Percentiles rank a stretch among this genome's conserved stretches.
phyloP scores from a whole-genome alignment of 495 filamentous ascomycete species.

The Xylaria nigripes region DNA sequence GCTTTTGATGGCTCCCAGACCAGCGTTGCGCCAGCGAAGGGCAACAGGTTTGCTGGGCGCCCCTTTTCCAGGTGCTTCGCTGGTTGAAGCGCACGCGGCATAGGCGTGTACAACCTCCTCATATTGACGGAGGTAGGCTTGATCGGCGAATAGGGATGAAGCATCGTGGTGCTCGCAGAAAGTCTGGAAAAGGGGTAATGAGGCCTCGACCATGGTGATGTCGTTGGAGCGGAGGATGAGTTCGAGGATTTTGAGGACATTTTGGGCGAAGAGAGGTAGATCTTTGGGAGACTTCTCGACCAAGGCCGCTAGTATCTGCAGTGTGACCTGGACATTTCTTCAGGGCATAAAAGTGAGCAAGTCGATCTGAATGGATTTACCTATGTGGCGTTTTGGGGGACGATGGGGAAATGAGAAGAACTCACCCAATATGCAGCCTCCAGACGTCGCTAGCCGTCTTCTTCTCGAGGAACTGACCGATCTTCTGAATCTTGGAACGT shows the following conservation, averaged over 20 bases:
- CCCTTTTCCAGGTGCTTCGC: slow-evolving; percentile 37
- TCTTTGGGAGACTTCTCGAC: slow-evolving; percentile 89
- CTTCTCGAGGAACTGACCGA: slow-evolving; percentile 84
- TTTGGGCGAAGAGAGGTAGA: slow-evolving; percentile 74
- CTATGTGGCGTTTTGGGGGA: background rate
- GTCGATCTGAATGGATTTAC: background rate
- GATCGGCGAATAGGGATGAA: slow-evolving; percentile 67
- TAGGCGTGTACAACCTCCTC: slow-evolving; percentile 69
- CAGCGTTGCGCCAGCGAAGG: slow-evolving; percentile 76
- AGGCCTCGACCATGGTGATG: slow-evolving; percentile 83
- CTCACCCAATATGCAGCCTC: slow-evolving; percentile 70
- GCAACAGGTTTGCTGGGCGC: slow-evolving; percentile 60
- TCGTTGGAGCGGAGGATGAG: slow-evolving; percentile 71
- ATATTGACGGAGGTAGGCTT: slow-evolving; percentile 74
- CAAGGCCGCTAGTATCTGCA: slow-evolving; percentile 77
- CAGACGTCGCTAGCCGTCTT: slow-evolving; percentile 82
- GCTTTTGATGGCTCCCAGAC: slow-evolving; percentile 68
- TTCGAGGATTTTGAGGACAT: slow-evolving; percentile 69
- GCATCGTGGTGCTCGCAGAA: slow-evolving; percentile 78
- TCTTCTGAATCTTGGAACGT: slow-evolving; percentile 87
- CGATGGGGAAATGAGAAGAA: slow-evolving; percentile 10
- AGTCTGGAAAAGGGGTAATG: slow-evolving; percentile 69
- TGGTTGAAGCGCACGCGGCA: slow-evolving; percentile 64
- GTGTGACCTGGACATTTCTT: slow-evolving; percentile 87
- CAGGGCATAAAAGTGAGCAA: slow-evolving; percentile 9